phyloP scores from a whole-genome alignment of 768 basidiomycete species.

The Lyophyllum decastes region DNA sequence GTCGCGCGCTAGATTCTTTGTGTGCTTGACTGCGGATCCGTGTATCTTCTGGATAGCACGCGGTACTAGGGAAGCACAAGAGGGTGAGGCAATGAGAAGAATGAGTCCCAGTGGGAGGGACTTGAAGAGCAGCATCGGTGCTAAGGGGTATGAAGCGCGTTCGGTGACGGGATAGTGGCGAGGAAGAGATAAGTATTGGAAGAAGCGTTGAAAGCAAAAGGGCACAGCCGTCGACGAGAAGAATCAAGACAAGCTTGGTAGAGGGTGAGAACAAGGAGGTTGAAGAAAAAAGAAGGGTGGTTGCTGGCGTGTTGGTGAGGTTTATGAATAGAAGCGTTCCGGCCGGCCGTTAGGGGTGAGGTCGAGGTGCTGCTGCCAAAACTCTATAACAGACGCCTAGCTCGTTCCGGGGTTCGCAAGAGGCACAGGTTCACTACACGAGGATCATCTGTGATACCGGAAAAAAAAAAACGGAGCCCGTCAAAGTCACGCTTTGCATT shows the following conservation, averaged over 20 bases:
- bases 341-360: slow-evolving; percentile 25
- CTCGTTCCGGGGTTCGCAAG: not conserved
- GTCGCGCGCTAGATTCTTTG: slow-evolving; percentile 65
- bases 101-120: slow-evolving; percentile 36
- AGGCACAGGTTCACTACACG: slow-evolving; percentile 12
- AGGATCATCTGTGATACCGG: slow-evolving; percentile 14
- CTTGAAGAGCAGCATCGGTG: slow-evolving; percentile 25
- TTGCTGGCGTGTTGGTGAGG: slow-evolving; percentile 2
- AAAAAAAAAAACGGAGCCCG: slow-evolving; percentile 1
- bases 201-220: slow-evolving; percentile 20
- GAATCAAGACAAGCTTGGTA: slow-evolving; percentile 13
- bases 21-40: slow-evolving; percentile 55
- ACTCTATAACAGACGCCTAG: not conserved
- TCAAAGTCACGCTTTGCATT: slow-evolving; percentile 7
- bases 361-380: slow-evolving; percentile 12
- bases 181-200: slow-evolving; percentile 16
- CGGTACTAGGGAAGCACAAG: slow-evolving; percentile 35
- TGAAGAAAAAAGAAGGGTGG: slow-evolving; percentile 13
- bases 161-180: slow-evolving; percentile 1
- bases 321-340: slow-evolving; percentile 24
- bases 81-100: slow-evolving; percentile 30
- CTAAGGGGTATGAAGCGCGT: not conserved
- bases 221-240: slow-evolving; percentile 22
- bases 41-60: slow-evolving; percentile 51
- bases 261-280: slow-evolving; percentile 7